Conservation (phyloP, 2,329 filamentous ascomycete species). For the Tothia fuscella region DNA sequence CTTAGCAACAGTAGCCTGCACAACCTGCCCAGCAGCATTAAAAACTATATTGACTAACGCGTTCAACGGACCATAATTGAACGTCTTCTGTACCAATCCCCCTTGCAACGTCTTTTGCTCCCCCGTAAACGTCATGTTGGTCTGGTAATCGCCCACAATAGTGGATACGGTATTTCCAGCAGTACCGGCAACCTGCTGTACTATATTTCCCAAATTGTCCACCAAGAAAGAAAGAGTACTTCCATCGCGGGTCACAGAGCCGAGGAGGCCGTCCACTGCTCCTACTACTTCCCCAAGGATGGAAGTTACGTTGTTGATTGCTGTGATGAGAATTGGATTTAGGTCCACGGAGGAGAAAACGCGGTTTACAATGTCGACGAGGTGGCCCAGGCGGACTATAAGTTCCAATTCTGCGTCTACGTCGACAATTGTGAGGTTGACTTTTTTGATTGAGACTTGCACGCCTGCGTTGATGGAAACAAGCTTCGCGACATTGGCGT, state of each 20-base stretch:
- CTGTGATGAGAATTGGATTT: slow-evolving; percentile 47
- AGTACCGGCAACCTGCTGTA: slow-evolving; percentile 43
- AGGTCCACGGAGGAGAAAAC: slow-evolving; percentile 48
- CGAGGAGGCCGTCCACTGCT: slow-evolving; percentile 46
- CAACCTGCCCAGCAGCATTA: slow-evolving; percentile 43
- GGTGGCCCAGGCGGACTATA: slow-evolving; percentile 46
- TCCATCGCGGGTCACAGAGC: slow-evolving; percentile 45
- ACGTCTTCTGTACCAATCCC: slow-evolving; percentile 39
- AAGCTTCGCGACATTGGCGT: slow-evolving; percentile 46
- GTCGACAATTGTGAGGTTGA: slow-evolving; percentile 51
- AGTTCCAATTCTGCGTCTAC: slow-evolving; percentile 48
- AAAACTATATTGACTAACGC: slow-evolving; percentile 44
- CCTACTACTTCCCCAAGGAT: slow-evolving; percentile 43
- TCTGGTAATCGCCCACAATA: slow-evolving; percentile 46
- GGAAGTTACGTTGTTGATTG: slow-evolving; percentile 42
- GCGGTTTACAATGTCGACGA: slow-evolving; percentile 50
- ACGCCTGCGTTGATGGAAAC: slow-evolving; percentile 42
- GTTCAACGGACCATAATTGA: slow-evolving; percentile 37
- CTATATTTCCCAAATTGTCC: slow-evolving; percentile 52
- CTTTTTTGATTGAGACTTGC: slow-evolving; percentile 32
- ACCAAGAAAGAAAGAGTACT: slow-evolving; percentile 44
- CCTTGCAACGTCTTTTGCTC: slow-evolving; percentile 24
- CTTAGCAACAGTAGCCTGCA: slow-evolving; percentile 33
- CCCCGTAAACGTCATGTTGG: slow-evolving; percentile 46
- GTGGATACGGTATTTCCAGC: slow-evolving; percentile 34